A percentile compares a stretch with the other conserved stretches of the same genome.
phyloP scores from a whole-genome alignment of 1,139 yeast species.

The Kluyveromyces sp. region DNA sequence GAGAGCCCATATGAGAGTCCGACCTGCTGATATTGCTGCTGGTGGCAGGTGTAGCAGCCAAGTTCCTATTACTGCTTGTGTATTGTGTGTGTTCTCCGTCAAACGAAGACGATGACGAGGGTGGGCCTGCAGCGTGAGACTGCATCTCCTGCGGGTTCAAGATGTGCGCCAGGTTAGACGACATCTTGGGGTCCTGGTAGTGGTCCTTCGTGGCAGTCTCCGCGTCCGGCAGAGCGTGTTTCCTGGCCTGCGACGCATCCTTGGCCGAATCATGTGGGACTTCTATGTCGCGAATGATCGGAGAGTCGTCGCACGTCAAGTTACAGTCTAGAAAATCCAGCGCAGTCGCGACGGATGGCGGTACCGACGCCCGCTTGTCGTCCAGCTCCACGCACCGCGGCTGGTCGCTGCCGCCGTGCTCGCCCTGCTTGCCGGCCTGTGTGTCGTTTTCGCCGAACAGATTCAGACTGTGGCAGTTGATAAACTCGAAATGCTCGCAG shows the following conservation, averaged over 20 bases:
- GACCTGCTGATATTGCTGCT: not conserved
- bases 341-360: conserved; percentile 7
- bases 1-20: not conserved
- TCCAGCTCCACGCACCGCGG: conserved; percentile 37
- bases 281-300: conserved; percentile 4
- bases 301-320: conserved; percentile 18
- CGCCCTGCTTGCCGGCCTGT: not conserved
- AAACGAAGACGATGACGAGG: not conserved
- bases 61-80: not conserved
- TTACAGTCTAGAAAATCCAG: conserved; percentile 25
- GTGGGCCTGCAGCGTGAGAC: not conserved
- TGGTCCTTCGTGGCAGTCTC: too few relatives aligned
- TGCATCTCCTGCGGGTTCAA: not conserved
- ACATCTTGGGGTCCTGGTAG: not conserved
- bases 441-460: conserved; percentile 6
- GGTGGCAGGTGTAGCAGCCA: not conserved
- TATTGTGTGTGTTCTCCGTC: not conserved
- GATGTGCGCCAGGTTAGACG: not conserved
- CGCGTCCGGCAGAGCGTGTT: not conserved
- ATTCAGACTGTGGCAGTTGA: conserved; percentile 32
- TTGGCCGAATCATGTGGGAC: not conserved
- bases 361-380: conserved; percentile 21
- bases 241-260: not conserved
- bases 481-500: conserved; percentile 37
- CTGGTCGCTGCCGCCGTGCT: conserved; percentile 19